phyloP scores from a whole-genome alignment of 179 eudicot species.

The Nepenthes alata region DNA sequence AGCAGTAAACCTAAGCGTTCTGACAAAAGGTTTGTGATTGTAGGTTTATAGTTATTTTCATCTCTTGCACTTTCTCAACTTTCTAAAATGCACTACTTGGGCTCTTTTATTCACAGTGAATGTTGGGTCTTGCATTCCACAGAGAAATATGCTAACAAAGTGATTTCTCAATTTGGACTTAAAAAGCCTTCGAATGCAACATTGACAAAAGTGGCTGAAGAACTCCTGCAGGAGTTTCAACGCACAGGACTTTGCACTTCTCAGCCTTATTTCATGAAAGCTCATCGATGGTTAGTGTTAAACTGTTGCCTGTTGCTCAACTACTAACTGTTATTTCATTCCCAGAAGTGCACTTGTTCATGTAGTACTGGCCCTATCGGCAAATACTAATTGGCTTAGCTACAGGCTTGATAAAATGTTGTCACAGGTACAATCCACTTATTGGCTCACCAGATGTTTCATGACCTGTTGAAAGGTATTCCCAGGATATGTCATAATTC shows the following conservation, averaged over 20 bases:
- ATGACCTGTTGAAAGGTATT: too few relatives aligned
- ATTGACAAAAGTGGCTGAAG: conserved; percentile 57
- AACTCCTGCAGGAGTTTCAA: conserved; percentile 61
- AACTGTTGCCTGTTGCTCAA: not conserved
- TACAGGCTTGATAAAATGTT: too few relatives aligned
- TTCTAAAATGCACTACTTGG: not conserved
- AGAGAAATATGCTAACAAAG: conserved; percentile 48
- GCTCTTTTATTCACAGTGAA: conserved; percentile 32
- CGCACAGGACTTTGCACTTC: conserved; percentile 48
- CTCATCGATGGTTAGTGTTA: conserved; percentile 82
- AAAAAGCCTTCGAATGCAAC: conserved; percentile 51
- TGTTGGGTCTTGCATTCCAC: conserved; percentile 93
- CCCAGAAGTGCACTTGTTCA: not conserved
- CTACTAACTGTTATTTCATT: not conserved
- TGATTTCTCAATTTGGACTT: conserved; percentile 61
- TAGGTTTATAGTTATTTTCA: not conserved
- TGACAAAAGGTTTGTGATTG: conserved; percentile 35
- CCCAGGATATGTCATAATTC: too few relatives aligned
- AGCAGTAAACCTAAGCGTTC: conserved; percentile 92
- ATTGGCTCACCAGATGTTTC: too few relatives aligned
- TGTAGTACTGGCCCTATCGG: too few relatives aligned
- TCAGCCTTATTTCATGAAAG: conserved; percentile 67
- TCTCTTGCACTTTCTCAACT: not conserved
- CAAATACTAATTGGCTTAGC: too few relatives aligned
- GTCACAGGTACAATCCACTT: too few relatives aligned